These are phyloP conservation scores for Kwoniella shandongensis DNA, from an alignment of 768 basidiomycete genomes.

Conservation along the genomic window DNA sequence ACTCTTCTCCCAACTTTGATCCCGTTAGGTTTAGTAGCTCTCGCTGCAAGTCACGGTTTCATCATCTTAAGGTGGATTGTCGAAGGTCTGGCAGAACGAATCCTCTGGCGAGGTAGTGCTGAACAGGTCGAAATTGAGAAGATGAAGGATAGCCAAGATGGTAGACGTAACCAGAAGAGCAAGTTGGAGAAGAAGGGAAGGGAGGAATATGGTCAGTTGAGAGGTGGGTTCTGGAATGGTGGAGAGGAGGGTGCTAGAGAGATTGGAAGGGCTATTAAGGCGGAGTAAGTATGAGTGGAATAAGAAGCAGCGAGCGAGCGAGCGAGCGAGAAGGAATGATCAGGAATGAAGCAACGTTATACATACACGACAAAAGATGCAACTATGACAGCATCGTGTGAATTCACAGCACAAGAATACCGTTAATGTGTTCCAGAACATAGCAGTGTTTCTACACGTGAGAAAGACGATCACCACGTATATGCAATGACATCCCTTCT, in stretches of 20 bases:
- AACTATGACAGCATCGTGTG: too few species aligned
- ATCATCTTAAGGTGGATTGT: slow-evolving; percentile 65
- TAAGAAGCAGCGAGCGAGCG: neutral
- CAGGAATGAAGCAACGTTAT: too few species aligned
- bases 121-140: slow-evolving; percentile 66
- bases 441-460: too few species aligned
- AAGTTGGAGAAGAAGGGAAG: slow-evolving; percentile 17
- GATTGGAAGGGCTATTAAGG: slow-evolving; percentile 42
- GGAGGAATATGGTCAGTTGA: slow-evolving; percentile 8
- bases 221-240: slow-evolving; percentile 50
- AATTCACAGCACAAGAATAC: too few species aligned
- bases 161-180: neutral
- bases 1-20: slow-evolving; percentile 55
- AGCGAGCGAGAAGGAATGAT: neutral
- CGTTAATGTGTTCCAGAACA: too few species aligned
- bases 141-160: slow-evolving; percentile 54
- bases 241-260: slow-evolving; percentile 50
- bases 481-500: too few species aligned
- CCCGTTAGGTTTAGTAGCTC: slow-evolving; percentile 69
- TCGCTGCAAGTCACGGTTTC: slow-evolving; percentile 85
- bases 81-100: slow-evolving; percentile 68
- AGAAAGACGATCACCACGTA: too few species aligned
- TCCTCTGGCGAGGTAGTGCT: slow-evolving; percentile 72
- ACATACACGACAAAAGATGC: too few species aligned
- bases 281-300: slow-evolving; percentile 40